Conservation (phyloP, 2,329 filamentous ascomycete genomes). For the Colletotrichum sp. region DNA sequence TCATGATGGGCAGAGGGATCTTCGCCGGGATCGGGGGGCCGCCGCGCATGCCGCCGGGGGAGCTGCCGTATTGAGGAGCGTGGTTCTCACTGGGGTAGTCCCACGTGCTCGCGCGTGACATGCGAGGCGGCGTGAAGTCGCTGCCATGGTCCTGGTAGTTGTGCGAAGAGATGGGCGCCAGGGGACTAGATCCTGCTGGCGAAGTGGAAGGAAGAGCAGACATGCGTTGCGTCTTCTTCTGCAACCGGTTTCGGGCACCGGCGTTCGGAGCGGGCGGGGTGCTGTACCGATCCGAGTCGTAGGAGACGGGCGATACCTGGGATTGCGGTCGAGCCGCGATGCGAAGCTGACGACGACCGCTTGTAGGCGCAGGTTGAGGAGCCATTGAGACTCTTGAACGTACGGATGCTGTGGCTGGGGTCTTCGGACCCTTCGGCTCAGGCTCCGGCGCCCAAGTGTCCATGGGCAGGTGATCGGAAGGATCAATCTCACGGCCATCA, state of each 20-base stretch:
- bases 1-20: slow-evolving; percentile 61
- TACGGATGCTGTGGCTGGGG: slow-evolving; percentile 27
- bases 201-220: slow-evolving; percentile 44
- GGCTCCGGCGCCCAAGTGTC: slow-evolving; percentile 81
- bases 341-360: slow-evolving; percentile 57
- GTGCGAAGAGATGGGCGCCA: slow-evolving; percentile 58
- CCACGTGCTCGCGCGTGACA: slow-evolving; percentile 54
- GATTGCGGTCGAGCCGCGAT: slow-evolving; percentile 56
- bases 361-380: slow-evolving; percentile 56
- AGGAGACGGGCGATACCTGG: slow-evolving; percentile 37
- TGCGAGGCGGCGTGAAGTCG: slow-evolving; percentile 45
- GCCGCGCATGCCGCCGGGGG: slow-evolving; percentile 25
- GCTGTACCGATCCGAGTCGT: slow-evolving; percentile 33
- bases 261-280: slow-evolving; percentile 35
- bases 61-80: slow-evolving; percentile 39
- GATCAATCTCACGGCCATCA: slow-evolving; percentile 79
- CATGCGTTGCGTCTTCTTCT: slow-evolving; percentile 63
- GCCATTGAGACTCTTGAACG: slow-evolving; percentile 48
- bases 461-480: slow-evolving; percentile 80
- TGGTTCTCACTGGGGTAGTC: slow-evolving; percentile 61
- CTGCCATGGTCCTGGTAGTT: slow-evolving; percentile 51
- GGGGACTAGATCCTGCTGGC: slow-evolving; percentile 48
- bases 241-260: slow-evolving; percentile 62
- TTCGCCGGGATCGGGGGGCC: slow-evolving; percentile 73
- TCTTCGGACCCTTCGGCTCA: slow-evolving; percentile 49